Percentiles rank a stretch among this genome's conserved stretches.
These are phyloP conservation scores for Torrubiella hemipterigena DNA, from an alignment of 2,329 filamentous ascomycete genomes.

Conservation along the genomic window DNA sequence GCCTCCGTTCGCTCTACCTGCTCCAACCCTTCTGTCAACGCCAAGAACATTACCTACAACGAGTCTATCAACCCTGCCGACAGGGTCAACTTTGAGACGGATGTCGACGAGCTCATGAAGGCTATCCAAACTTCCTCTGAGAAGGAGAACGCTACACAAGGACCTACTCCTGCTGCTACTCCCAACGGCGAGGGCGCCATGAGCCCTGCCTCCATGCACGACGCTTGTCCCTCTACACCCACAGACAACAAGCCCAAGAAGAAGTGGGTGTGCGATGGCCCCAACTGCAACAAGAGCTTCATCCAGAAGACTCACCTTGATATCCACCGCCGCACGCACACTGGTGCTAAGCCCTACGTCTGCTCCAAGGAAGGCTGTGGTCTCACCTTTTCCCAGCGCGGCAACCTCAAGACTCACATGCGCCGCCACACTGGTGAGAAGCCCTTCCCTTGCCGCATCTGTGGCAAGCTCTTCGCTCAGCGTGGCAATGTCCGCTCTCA, in stretches of 20 bases:
- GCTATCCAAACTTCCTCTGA: constrained; percentile 62
- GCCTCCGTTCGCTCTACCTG: constrained; percentile 8
- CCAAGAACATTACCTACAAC: constrained; percentile 32
- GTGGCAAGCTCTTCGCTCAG: constrained; percentile 74
- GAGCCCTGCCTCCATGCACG: constrained; percentile 17
- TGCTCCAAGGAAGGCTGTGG: constrained; percentile 65
- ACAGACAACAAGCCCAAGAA: constrained; percentile 30
- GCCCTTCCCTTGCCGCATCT: constrained; percentile 69
- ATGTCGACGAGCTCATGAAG: constrained; percentile 81
- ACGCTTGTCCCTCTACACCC: constrained; percentile 8
- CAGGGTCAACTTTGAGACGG: constrained; percentile 60
- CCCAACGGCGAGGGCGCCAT: constrained; percentile 7
- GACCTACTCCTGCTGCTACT: constrained; percentile 4
- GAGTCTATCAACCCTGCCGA: constrained; percentile 31
- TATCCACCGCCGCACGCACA: constrained; percentile 81
- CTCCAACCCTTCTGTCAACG: constrained; percentile 17
- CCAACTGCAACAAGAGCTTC: constrained; percentile 71
- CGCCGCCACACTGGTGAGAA: constrained; percentile 79
- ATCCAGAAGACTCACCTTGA: constrained; percentile 87
- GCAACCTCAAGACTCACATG: constrained; percentile 87
- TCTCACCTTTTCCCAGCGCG: constrained; percentile 75
- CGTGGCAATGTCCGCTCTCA: constrained; percentile 78
- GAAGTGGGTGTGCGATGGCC: constrained; percentile 61
- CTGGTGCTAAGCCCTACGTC: constrained; percentile 81
- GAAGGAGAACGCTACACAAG: constrained; percentile 14